Conservation (phyloP, 2,329 filamentous ascomycete species). For the Coniochaeta hoffmannii region DNA sequence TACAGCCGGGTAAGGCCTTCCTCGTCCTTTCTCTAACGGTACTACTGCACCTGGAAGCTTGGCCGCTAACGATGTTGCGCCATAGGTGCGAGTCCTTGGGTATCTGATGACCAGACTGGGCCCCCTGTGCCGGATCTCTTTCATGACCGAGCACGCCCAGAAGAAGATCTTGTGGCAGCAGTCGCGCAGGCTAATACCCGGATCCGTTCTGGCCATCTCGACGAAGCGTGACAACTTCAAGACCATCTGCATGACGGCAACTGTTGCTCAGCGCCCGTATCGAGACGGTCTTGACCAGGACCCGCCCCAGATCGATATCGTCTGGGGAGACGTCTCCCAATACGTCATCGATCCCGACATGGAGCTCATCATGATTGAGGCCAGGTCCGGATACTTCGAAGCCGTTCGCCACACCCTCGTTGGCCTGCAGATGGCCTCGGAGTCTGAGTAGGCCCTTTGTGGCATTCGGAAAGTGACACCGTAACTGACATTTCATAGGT, state of each 20-base stretch:
- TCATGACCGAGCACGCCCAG: slow-evolving; percentile 58
- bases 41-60: too few species aligned
- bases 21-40: not conserved
- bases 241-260: slow-evolving; percentile 59
- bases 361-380: slow-evolving; percentile 74
- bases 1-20: slow-evolving; percentile 56
- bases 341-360: slow-evolving; percentile 58
- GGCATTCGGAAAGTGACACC: not conserved
- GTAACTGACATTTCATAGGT: slow-evolving; percentile 24
- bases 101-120: slow-evolving; percentile 57
- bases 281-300: slow-evolving; percentile 51
- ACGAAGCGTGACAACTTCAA: slow-evolving; percentile 53
- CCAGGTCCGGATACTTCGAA: slow-evolving; percentile 69
- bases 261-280: slow-evolving; percentile 63
- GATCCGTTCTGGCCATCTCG: slow-evolving; percentile 46
- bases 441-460: slow-evolving; percentile 31
- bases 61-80: not conserved
- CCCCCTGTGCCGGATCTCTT: slow-evolving; percentile 59
- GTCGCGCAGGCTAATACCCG: slow-evolving; percentile 43
- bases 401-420: slow-evolving; percentile 64
- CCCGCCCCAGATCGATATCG: slow-evolving; percentile 68
- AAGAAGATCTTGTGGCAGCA: slow-evolving; percentile 60
- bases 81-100: slow-evolving; percentile 58
- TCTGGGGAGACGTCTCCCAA: slow-evolving; percentile 56
- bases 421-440: slow-evolving; percentile 53